Conservation (phyloP, 2,329 filamentous ascomycete genomes). For the Zelopaecilomyces penicillatus region DNA sequence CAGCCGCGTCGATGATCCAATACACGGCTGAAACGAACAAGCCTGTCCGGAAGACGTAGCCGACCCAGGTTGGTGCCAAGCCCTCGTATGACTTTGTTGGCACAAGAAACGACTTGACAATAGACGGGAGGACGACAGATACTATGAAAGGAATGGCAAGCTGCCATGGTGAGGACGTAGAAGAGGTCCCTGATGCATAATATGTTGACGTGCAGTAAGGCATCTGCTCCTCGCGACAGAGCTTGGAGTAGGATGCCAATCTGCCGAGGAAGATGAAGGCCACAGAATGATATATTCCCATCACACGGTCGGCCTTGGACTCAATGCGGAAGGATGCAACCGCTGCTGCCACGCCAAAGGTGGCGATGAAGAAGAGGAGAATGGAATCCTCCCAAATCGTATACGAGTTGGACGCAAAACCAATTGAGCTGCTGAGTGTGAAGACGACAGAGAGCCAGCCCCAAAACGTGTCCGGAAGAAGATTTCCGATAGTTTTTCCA, state of each 20-base stretch:
- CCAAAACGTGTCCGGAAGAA: slow-evolving; percentile 72
- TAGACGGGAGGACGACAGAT: slow-evolving; percentile 60
- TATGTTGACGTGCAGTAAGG: slow-evolving; percentile 93
- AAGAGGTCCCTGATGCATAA: slow-evolving; percentile 85
- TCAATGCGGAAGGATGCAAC: slow-evolving; percentile 68
- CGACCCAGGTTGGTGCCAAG: slow-evolving; percentile 76
- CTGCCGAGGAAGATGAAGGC: slow-evolving; percentile 74
- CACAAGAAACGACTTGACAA: slow-evolving; percentile 71
- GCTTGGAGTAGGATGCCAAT: slow-evolving; percentile 75
- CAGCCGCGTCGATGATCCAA: slow-evolving; percentile 84
- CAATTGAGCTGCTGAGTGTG: slow-evolving; percentile 78
- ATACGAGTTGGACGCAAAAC: slow-evolving; percentile 95
- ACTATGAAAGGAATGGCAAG: slow-evolving; percentile 70
- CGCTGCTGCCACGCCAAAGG: slow-evolving; percentile 71
- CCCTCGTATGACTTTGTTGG: slow-evolving; percentile 84
- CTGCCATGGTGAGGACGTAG: slow-evolving; percentile 88
- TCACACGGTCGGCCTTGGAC: slow-evolving; percentile 55
- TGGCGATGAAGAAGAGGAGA: slow-evolving; percentile 79
- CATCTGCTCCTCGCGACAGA: slow-evolving; percentile 98
- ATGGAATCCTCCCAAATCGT: slow-evolving; percentile 99
- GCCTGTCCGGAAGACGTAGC: slow-evolving; percentile 66
- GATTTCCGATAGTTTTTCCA: slow-evolving; percentile 37
- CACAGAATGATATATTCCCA: slow-evolving; percentile 78
- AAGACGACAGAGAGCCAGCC: slow-evolving; percentile 78
- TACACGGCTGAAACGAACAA: slow-evolving; percentile 70